These are phyloP conservation scores for Ogataea polymorpha DNA, from an alignment of 805 yeast species.

Conservation along the genomic window DNA sequence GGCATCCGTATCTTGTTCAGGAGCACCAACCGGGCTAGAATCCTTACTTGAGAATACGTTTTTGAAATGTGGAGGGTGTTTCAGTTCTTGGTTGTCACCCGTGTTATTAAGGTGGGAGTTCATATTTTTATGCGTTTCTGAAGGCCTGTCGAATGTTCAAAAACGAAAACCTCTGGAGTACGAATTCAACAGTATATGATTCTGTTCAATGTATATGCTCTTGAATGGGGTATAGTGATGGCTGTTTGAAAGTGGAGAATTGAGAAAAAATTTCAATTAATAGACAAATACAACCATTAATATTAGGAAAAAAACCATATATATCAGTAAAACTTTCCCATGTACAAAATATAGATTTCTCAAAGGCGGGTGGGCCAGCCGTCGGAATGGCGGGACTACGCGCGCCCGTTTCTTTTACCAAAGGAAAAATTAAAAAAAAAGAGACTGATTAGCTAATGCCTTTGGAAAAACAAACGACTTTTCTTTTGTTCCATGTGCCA, in stretches of 20 bases:
- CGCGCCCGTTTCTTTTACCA: conserved; percentile 8
- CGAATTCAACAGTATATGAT: not conserved
- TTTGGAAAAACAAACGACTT: not conserved
- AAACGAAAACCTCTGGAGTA: not conserved
- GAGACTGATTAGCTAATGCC: not conserved
- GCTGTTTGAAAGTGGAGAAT: conserved; percentile 2
- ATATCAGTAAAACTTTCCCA: conserved; percentile 7
- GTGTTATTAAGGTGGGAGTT: conserved; percentile 39
- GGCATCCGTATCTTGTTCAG: conserved; percentile 14
- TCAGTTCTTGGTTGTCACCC: conserved; percentile 36
- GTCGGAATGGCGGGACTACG: conserved; percentile 1
- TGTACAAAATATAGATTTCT: conserved; percentile 1
- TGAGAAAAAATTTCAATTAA: conserved; percentile 11
- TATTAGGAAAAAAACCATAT: not conserved
- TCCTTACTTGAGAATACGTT: conserved; percentile 31
- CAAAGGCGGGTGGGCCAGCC: conserved; percentile 5
- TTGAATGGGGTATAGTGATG: not conserved
- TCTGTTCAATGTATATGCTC: not conserved
- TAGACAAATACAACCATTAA: conserved; percentile 8
- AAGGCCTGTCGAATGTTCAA: not conserved
- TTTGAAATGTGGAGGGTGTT: conserved; percentile 31
- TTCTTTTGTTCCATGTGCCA: not conserved
- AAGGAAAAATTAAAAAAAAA: not conserved
- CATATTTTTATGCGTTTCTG: conserved; percentile 26
- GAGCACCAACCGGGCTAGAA: conserved; percentile 11